Conservation (phyloP, 1,284 basidiomycete genomes). For the Cutaneotrichosporon daszewskae region DNA sequence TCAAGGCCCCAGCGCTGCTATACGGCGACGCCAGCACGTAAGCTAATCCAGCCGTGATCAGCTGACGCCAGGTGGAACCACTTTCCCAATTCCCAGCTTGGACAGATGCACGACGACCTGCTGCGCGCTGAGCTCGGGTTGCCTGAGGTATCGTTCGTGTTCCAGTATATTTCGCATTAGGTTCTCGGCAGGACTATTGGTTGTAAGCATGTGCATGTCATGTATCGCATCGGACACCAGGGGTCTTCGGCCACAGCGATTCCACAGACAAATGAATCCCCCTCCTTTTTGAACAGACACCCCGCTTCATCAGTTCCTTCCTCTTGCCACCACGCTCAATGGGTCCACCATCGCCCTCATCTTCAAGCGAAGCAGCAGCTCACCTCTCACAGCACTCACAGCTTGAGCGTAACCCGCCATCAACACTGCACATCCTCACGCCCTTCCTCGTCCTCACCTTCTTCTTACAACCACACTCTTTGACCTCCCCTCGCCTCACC, state of each 20-base stretch:
- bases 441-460: background rate
- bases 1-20: slow-evolving; percentile 77
- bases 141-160: slow-evolving; percentile 82
- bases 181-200: background rate
- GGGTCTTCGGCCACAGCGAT: too few relatives aligned
- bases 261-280: too few relatives aligned
- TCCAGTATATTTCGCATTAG: slow-evolving; percentile 67
- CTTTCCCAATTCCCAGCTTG: slow-evolving; percentile 79
- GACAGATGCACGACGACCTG: slow-evolving; percentile 91
- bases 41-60: slow-evolving; percentile 44
- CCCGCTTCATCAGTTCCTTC: too few relatives aligned
- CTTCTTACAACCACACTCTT: background rate
- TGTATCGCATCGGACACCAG: background rate
- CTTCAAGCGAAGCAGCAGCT: too few relatives aligned
- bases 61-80: slow-evolving; percentile 83
- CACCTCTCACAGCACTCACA: too few relatives aligned
- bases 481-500: background rate
- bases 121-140: slow-evolving; percentile 80
- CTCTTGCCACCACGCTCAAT: too few relatives aligned
- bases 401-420: too few relatives aligned
- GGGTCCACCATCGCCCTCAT: too few relatives aligned
- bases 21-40: slow-evolving; percentile 98
- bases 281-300: too few relatives aligned
- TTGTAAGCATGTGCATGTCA: background rate
- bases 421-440: too few relatives aligned